Evolutionary conservation across 768 basidiomycete genomes (phyloP).

Genomic region (Leccinellum albellum): DNA sequence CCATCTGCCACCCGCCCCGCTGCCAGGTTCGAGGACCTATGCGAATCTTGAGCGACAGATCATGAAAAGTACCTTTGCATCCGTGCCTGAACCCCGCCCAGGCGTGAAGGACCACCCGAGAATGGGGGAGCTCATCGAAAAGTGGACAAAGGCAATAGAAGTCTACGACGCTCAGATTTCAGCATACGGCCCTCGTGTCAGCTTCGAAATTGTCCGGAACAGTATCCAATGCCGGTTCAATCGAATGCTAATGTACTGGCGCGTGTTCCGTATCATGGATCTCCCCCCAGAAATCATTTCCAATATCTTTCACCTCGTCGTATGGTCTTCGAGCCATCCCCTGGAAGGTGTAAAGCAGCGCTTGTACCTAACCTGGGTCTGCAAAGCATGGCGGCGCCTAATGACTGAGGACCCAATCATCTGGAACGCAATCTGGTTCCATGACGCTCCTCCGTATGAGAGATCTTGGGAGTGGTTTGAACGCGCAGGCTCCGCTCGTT

Average conservation of each 20-base stretch:
- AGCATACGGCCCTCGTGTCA: constrained; percentile 18
- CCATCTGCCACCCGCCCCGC: constrained; percentile 5
- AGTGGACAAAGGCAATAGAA: constrained; percentile 18
- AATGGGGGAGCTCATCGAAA: constrained; percentile 1
- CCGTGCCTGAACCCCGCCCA: constrained; percentile 15
- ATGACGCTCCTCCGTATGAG: constrained; percentile 45
- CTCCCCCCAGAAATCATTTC: constrained; percentile 64
- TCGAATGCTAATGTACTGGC: constrained; percentile 31
- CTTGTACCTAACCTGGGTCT: constrained; percentile 55
- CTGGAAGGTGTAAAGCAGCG: constrained; percentile 37
- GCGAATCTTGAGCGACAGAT: constrained; percentile 14
- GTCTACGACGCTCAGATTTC: constrained; percentile 19
- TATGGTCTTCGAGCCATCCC: constrained; percentile 47
- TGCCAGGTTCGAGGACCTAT: constrained; percentile 19
- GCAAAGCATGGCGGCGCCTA: constrained; percentile 50
- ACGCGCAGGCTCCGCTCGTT: constrained; percentile 48
- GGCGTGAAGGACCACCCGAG: background rate
- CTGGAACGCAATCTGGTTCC: constrained; percentile 68
- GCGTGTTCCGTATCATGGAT: constrained; percentile 54
- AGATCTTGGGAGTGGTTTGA: constrained; percentile 56
- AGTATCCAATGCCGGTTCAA: constrained; percentile 20
- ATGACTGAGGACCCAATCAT: constrained; percentile 47
- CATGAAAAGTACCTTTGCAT: constrained; percentile 17
- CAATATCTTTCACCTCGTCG: constrained; percentile 59
- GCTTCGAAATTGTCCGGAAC: constrained; percentile 4